Conservation (phyloP, 331 rosid species). For the Acacia concinna region DNA sequence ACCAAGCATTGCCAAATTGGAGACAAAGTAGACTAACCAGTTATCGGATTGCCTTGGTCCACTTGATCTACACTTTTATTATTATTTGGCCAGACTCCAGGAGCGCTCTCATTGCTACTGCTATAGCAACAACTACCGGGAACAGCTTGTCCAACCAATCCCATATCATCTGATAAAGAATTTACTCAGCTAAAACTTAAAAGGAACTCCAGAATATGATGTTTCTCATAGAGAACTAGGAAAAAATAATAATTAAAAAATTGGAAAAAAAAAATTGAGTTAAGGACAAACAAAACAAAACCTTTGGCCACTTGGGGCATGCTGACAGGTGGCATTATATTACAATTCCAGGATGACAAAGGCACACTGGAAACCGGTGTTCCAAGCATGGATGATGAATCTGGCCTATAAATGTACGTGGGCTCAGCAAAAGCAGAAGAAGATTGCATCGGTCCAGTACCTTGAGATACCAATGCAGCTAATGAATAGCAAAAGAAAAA, state of each 20-base stretch:
- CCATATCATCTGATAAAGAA: conserved; percentile 48
- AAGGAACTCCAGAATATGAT: not conserved
- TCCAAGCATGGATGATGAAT: conserved; percentile 63
- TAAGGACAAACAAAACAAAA: conserved; percentile 48
- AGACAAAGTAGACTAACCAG: conserved; percentile 47
- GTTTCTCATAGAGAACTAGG: not conserved
- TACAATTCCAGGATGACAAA: conserved; percentile 66
- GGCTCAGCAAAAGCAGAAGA: conserved; percentile 57
- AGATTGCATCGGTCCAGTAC: conserved; percentile 50
- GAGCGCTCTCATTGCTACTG: conserved; percentile 69
- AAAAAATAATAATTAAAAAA: not conserved
- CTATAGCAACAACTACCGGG: conserved; percentile 59
- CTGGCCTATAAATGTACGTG: conserved; percentile 51
- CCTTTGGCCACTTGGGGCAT: conserved; percentile 62
- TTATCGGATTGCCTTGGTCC: conserved; percentile 37
- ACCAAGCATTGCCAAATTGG: not conserved
- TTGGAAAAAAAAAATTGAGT: not conserved
- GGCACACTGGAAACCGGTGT: conserved; percentile 53
- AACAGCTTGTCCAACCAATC: conserved; percentile 41
- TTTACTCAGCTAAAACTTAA: not conserved
- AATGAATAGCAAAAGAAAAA: conserved; percentile 32
- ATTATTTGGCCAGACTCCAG: conserved; percentile 39
- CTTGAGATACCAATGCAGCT: conserved; percentile 56
- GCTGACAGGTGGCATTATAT: conserved; percentile 46
- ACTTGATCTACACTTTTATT: conserved; percentile 43